phyloP scores from a whole-genome alignment of 768 basidiomycete species.

The Suillus americanus region DNA sequence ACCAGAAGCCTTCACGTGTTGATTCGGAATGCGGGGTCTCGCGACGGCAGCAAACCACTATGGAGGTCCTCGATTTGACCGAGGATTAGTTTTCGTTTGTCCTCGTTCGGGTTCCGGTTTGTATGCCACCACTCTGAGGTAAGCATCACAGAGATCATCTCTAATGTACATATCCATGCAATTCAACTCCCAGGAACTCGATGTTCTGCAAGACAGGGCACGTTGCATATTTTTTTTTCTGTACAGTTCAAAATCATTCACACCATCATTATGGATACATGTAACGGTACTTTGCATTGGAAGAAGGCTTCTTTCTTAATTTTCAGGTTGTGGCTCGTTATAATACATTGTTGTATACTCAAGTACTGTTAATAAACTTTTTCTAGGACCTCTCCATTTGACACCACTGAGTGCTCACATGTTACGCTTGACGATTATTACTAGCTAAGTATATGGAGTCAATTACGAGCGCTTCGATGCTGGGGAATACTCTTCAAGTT shows the following conservation, averaged over 20 bases:
- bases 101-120: background rate
- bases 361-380: background rate
- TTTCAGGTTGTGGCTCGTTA: background rate
- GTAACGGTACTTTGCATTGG: background rate
- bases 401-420: background rate
- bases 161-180: background rate
- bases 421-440: background rate
- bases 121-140: background rate
- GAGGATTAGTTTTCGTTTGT: background rate
- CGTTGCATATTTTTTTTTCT: background rate
- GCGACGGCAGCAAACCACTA: background rate
- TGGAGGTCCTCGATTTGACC: background rate
- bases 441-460: background rate
- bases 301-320: background rate
- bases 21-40: slow-evolving; percentile 9
- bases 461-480: background rate
- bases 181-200: background rate
- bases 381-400: background rate
- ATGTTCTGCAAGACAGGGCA: background rate
- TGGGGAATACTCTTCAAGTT: background rate
- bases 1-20: slow-evolving; percentile 17
- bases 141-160: background rate
- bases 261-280: background rate
- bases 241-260: background rate
- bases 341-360: background rate